Base-by-base conservation (phyloP, 306 rosid genomes). In the Trifolium pratense region DNA sequence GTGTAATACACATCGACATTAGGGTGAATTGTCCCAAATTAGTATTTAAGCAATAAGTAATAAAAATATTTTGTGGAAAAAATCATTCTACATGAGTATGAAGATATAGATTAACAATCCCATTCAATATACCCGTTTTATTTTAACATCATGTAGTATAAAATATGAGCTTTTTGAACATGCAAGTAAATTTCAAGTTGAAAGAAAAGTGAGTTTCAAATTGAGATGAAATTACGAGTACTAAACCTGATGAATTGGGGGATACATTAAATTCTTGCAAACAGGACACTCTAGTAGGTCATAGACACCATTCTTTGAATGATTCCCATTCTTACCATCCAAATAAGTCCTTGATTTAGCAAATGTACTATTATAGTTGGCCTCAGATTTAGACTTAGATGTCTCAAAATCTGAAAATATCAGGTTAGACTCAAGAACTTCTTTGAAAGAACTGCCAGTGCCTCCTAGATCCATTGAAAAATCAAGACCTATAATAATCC, bases 221-320 rank as follows among this genome's bases (percentile, higher is more conserved):
- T 49, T 31, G 13, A 51, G 32, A 17, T 5, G 36, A 75, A 43
- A 73, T 69, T 68, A 79, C 9, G 72, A 71, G 57, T 31, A 70
- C 66, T 48, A 75, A 43, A 91, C 98, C 92, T 94, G 98, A 85
- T 89, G 87, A 74, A 94, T 94, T 64, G 96, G 98, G 64, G 97
- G 98, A 84, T 94, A 91, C 97, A 91, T 94, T 83, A 91, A 79
- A 67, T 81, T 87, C 45, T 80, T 84, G 87, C 98, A 94, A 76
- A 88, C 90, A 26, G 96, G 90, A 83, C 98, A 94, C 81, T 87
- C 85, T 2, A 94, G 97, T 76, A 94, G 80, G 80, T 94, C 96
- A 46, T 88, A 87, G 73, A 91, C 92, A 1, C 85, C 95, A 81
- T 88, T 91, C 71, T 89, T 85, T 31, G 98, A 85, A 83, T 76